Evolutionary conservation across 495 filamentous ascomycete genomes (phyloP), one percentile per base, ranked within the genome.

Genomic region (Saxophila tyrrhenica): DNA sequence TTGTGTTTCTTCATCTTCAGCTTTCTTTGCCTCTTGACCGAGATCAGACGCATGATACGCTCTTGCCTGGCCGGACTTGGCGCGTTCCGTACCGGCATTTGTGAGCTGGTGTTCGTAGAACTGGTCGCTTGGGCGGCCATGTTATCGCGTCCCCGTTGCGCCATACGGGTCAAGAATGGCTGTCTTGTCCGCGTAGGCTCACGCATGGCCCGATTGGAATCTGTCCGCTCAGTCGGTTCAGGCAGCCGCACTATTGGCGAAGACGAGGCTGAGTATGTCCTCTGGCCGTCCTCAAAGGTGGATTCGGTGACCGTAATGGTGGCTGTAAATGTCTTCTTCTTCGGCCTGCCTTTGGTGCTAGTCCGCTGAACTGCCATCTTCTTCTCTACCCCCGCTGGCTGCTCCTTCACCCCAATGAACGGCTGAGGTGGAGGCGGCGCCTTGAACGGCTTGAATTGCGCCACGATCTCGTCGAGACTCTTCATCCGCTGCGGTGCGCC

Each of bases 1-100:
- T 98, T 98, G 75, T 97, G 90, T 78, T 97, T 98, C 87, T 98
- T 98, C 90, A 98, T 98, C 80, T 91, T 95, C 67, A 90, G 72
- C 72, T 86, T 88, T 64, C 89, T 76, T 58, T 89, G 85, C 70
- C 94, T 77, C 70, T 81, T 85, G 55, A 95, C 92, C 69, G 86
- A 92, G 62, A 99, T 85, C 48, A 62, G 32, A 22, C 60, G 25
- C 64, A 68, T 67, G 7, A 56, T 48, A 5, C 52, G 41, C 41
- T 45, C 56, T 42, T 48, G 17, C 1, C 48, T 25, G 25, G 11
- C 21, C 16, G 44, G 50, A 23, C 56, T 42, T 13, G 54, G 50
- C 20, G 45, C 51, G 5, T 48, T 43, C 50, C 52, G 49, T 15
- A 53, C 10, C 32, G 39, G 15, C 11, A 7, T 32, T 8, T 0